A percentile compares a stretch with the other conserved stretches of the same genome.
phyloP scores from a whole-genome alignment of 1,284 basidiomycete genomes.

The Exobasidium rhododendri region DNA sequence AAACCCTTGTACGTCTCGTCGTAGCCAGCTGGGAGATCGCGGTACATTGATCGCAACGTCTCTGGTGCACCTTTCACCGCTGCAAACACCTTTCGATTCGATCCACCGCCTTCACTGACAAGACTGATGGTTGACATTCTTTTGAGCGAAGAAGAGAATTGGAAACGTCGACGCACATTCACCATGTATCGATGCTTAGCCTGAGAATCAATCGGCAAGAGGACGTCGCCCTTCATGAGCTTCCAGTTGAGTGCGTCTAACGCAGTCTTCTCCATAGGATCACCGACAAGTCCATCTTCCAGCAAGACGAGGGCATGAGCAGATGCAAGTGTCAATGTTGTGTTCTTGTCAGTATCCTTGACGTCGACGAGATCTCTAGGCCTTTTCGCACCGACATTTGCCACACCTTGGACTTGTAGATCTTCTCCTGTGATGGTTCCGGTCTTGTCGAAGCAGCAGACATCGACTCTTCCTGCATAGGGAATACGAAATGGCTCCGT shows the following conservation, averaged over 20 bases:
- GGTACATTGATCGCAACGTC: constrained; percentile 49
- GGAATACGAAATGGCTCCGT: constrained; percentile 55
- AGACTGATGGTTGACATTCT: constrained; percentile 51
- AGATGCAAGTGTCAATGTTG: constrained; percentile 81
- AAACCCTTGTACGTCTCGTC: constrained; percentile 53
- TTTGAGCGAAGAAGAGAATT: constrained; percentile 53
- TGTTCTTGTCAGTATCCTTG: constrained; percentile 71
- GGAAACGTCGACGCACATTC: constrained; percentile 50
- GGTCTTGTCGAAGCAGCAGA: constrained; percentile 56
- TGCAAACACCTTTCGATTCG: constrained; percentile 33
- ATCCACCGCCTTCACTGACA: constrained; percentile 27
- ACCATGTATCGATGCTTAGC: constrained; percentile 31
- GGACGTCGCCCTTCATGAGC: constrained; percentile 65
- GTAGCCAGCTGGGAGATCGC: constrained; percentile 46
- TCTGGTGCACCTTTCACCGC: constrained; percentile 53
- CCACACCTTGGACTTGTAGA: constrained; percentile 51
- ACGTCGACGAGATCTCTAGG: constrained; percentile 72
- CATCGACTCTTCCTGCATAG: constrained; percentile 52
- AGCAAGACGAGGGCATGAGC: constrained; percentile 92
- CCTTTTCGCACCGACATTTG: constrained; percentile 60
- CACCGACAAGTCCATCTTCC: constrained; percentile 86
- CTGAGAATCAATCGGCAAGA: constrained; percentile 29
- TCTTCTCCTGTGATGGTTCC: constrained; percentile 54
- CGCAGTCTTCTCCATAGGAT: constrained; percentile 98
- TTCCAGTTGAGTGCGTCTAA: constrained; percentile 89